Conservation (phyloP, 257 asterid species). For the Salvia miltiorrhiza region DNA sequence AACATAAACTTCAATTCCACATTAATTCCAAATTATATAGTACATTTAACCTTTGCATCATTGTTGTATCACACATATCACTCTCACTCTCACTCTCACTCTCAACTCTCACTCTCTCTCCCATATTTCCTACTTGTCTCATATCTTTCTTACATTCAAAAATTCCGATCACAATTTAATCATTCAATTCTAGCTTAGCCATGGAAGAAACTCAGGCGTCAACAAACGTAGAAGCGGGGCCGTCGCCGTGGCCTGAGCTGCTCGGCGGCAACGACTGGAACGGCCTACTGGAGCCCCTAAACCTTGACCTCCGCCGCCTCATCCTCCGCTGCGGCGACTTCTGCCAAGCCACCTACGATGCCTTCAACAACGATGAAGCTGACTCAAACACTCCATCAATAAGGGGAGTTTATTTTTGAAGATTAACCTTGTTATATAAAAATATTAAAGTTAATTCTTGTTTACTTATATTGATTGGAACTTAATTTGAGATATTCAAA, state of each 20-base stretch:
- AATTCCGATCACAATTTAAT: neutral
- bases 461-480: too few relatives aligned
- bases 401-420: too few relatives aligned
- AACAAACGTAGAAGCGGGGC: neutral
- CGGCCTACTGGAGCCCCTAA: constrained; percentile 60
- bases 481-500: too few relatives aligned
- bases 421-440: too few relatives aligned
- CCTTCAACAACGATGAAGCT: constrained; percentile 95
- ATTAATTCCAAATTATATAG: too few relatives aligned
- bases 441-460: too few relatives aligned
- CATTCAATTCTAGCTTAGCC: too few relatives aligned
- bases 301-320: constrained; percentile 59
- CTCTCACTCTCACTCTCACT: neutral
- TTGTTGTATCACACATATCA: neutral
- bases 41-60: neutral
- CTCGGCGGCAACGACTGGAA: constrained; percentile 72
- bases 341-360: constrained; percentile 86
- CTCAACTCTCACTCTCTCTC: too few relatives aligned
- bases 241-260: constrained; percentile 52
- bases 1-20: too few relatives aligned
- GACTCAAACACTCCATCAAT: too few relatives aligned
- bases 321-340: constrained; percentile 84
- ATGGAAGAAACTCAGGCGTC: neutral
- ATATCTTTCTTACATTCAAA: neutral
- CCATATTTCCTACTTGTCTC: neutral